Evolutionary conservation across 2,329 filamentous ascomycete genomes (phyloP).

Genomic region (Thermochaetoides dissita): DNA sequence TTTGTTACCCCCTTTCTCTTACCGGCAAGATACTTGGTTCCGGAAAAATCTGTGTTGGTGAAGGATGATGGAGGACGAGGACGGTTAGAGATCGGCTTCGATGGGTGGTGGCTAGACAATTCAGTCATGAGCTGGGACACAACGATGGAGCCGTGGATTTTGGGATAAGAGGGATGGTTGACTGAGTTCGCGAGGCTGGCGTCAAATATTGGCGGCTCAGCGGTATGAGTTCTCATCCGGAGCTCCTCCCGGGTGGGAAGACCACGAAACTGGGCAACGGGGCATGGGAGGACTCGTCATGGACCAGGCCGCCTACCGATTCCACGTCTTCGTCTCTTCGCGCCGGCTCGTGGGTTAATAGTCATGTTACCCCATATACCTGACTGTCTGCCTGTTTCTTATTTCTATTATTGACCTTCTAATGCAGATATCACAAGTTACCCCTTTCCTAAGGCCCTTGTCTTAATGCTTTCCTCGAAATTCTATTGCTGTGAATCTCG

Average conservation of each 20-base stretch:
- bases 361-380: conserved; percentile 6
- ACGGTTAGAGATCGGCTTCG: conserved; percentile 5
- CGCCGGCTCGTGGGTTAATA: conserved; percentile 6
- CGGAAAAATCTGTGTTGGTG: conserved; percentile 10
- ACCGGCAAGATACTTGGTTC: conserved; percentile 16
- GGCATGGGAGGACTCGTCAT: too few relatives aligned
- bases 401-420: conserved; percentile 45
- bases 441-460: too few relatives aligned
- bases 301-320: background rate
- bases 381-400: conserved; percentile 22
- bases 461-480: background rate
- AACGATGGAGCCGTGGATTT: too few relatives aligned
- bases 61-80: conserved; percentile 10
- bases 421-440: conserved; percentile 45
- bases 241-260: background rate
- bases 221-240: too few relatives aligned
- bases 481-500: background rate
- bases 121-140: too few relatives aligned
- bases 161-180: too few relatives aligned
- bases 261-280: background rate
- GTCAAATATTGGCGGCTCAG: too few relatives aligned
- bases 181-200: too few relatives aligned
- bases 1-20: conserved; percentile 5
- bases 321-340: background rate
- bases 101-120: conserved; percentile 5